phyloP scores from a whole-genome alignment of 345 rosid species.

The Clausena lansium region DNA sequence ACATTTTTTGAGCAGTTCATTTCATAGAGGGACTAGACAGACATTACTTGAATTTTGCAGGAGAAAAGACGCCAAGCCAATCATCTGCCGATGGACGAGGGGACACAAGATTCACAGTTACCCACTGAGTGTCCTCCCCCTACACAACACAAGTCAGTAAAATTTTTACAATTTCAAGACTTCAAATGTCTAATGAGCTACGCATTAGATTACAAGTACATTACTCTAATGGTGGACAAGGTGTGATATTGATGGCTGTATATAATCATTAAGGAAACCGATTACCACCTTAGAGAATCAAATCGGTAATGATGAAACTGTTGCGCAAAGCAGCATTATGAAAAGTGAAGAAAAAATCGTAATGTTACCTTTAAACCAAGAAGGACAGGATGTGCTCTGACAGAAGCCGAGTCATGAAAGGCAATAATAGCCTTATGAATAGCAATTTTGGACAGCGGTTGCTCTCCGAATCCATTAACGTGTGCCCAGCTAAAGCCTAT shows the following conservation, averaged over 20 bases:
- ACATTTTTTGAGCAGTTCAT: background rate
- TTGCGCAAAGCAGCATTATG: no score
- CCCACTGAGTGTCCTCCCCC: constrained; percentile 86
- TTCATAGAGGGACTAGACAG: background rate
- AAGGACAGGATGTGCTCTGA: constrained; percentile 47
- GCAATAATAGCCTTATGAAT: constrained; percentile 45
- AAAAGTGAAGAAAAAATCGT: no score
- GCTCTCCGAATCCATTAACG: constrained; percentile 43
- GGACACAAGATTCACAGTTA: constrained; percentile 43
- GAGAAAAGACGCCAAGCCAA: constrained; percentile 93
- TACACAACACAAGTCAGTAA: constrained; percentile 20
- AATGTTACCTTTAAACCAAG: constrained; percentile 53
- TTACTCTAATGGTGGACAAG: background rate
- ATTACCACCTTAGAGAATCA: no score
- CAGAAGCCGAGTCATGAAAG: constrained; percentile 34
- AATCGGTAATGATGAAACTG: no score
- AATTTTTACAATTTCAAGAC: background rate
- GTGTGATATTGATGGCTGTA: background rate
- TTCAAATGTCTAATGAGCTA: background rate
- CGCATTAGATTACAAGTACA: background rate
- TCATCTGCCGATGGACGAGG: constrained; percentile 52
- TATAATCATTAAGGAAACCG: background rate
- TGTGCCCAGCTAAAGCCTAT: constrained; percentile 24
- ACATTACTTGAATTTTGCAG: constrained; percentile 72
- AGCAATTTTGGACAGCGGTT: constrained; percentile 64